Evolutionary conservation across 257 asterid genomes (phyloP).

Genomic region (Solanum pinnatisectum): DNA sequence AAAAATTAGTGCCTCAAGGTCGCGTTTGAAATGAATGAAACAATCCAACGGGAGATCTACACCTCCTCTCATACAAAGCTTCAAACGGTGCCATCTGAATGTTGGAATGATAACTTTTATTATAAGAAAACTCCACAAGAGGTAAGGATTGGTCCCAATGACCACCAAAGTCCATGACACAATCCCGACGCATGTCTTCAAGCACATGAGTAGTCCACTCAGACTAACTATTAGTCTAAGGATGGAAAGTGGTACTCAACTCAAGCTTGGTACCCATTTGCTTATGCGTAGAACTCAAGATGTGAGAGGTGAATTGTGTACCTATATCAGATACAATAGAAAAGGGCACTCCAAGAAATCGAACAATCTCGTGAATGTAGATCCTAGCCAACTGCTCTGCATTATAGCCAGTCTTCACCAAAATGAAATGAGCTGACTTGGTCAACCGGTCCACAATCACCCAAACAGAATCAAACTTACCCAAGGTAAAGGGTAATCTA

Average conservation of each 20-base stretch:
- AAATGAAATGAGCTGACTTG: background rate
- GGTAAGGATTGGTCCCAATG: background rate
- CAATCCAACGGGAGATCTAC: background rate
- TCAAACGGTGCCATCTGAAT: background rate
- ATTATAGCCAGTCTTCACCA: background rate
- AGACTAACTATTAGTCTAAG: no score
- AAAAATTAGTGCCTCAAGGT: background rate
- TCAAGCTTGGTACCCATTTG: background rate
- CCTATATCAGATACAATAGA: background rate
- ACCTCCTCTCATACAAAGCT: background rate
- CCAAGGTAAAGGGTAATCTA: no score
- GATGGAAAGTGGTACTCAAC: background rate
- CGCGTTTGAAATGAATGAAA: no score
- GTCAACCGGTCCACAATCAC: background rate
- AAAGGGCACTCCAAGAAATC: background rate
- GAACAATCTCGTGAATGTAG: background rate
- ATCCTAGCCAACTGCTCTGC: background rate
- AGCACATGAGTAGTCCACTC: background rate
- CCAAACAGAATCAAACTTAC: no score
- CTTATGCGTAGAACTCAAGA: background rate
- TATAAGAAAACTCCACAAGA: background rate
- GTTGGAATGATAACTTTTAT: background rate
- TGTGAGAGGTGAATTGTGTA: background rate
- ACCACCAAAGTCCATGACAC: background rate
- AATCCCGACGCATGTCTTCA: no score